These are phyloP conservation scores for Ganoderma leucocontextum DNA, from an alignment of 1,284 basidiomycete genomes.

Conservation along the genomic window DNA sequence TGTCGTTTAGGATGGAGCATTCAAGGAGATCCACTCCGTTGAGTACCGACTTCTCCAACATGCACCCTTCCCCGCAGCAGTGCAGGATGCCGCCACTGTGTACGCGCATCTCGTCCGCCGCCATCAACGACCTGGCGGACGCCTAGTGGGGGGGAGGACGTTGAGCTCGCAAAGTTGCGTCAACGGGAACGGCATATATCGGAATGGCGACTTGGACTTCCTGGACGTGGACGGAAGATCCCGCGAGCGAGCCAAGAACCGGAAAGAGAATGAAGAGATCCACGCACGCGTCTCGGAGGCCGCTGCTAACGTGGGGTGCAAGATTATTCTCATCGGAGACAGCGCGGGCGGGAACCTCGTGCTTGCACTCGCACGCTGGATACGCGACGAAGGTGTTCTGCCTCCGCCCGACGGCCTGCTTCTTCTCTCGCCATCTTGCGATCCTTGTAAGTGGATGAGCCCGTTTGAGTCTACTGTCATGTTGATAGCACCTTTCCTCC, in stretches of 20 bases:
- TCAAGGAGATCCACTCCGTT: slow-evolving; percentile 56
- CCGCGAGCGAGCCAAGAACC: slow-evolving; percentile 18
- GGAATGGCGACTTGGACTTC: slow-evolving; percentile 14
- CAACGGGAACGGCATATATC: not conserved
- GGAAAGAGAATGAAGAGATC: slow-evolving; percentile 29
- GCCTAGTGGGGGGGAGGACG: not conserved
- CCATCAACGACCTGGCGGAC: slow-evolving; percentile 23
- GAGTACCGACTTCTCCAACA: slow-evolving; percentile 61
- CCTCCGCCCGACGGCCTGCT: slow-evolving; percentile 54
- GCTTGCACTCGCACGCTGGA: slow-evolving; percentile 61
- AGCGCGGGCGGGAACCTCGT: slow-evolving; percentile 78
- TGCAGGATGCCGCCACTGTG: slow-evolving; percentile 68
- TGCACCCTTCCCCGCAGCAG: slow-evolving; percentile 67
- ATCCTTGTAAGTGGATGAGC: slow-evolving; percentile 37
- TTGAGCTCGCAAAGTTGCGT: not conserved
- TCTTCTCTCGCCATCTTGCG: slow-evolving; percentile 50
- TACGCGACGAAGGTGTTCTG: slow-evolving; percentile 54
- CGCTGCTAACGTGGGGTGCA: slow-evolving; percentile 46
- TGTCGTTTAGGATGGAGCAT: slow-evolving; percentile 37
- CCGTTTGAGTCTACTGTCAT: not conserved
- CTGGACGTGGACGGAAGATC: slow-evolving; percentile 22
- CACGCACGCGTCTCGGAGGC: slow-evolving; percentile 26
- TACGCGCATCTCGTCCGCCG: slow-evolving; percentile 61
- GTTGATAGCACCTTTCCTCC: slow-evolving; percentile 11
- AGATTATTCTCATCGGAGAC: slow-evolving; percentile 73